These are phyloP conservation scores for Penicillium malachiteum DNA, from an alignment of 495 filamentous ascomycete genomes.

Conservation along the genomic window DNA sequence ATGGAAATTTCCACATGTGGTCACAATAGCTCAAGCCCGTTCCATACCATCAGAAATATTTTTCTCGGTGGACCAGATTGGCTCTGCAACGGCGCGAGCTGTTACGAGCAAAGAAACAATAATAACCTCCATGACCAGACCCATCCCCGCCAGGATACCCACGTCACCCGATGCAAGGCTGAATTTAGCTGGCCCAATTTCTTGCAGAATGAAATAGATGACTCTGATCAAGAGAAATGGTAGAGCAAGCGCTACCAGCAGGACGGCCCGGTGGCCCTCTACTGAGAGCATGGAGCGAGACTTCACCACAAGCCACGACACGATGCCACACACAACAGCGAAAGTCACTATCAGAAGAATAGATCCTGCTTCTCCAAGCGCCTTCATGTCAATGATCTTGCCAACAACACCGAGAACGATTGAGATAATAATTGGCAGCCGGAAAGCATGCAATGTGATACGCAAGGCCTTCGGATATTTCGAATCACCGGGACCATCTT, in stretches of 20 bases:
- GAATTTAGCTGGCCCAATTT: conserved; percentile 27
- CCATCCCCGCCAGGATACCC: conserved; percentile 27
- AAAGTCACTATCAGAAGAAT: conserved; percentile 26
- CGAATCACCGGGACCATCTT: conserved; percentile 31
- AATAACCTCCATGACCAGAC: conserved; percentile 34
- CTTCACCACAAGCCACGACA: conserved; percentile 23
- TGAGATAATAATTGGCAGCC: conserved; percentile 27
- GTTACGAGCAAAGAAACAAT: conserved; percentile 19
- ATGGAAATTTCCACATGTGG: no score
- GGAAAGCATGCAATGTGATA: conserved; percentile 22
- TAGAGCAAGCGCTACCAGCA: conserved; percentile 19
- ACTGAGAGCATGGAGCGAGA: conserved; percentile 22
- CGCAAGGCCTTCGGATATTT: conserved; percentile 21
- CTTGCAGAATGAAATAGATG: conserved; percentile 24
- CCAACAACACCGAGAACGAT: conserved; percentile 31
- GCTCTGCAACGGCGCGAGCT: conserved; percentile 28
- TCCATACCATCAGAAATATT: conserved; percentile 8
- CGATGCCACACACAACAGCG: conserved; percentile 25
- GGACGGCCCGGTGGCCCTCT: conserved; percentile 21
- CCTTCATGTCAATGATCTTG: conserved; percentile 15
- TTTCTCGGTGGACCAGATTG: conserved; percentile 10
- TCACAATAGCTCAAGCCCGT: neutral
- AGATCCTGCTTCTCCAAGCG: conserved; percentile 24
- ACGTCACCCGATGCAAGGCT: conserved; percentile 21
- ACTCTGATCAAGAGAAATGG: conserved; percentile 30